Conservation (phyloP, 2,329 filamentous ascomycete species). For the Neonectria hederae region DNA sequence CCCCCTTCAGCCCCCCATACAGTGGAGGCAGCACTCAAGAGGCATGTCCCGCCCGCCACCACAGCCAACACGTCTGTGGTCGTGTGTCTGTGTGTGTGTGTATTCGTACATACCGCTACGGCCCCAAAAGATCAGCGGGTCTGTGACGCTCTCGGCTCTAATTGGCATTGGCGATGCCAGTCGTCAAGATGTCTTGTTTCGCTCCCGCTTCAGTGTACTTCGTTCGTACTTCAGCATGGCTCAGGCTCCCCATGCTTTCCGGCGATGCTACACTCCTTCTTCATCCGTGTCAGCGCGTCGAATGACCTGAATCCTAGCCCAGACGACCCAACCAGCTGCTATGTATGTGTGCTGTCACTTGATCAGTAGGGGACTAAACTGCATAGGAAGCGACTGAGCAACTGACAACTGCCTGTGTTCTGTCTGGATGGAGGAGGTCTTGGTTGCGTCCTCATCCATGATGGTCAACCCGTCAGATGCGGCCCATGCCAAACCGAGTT, state of each 20-base stretch:
- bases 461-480: not conserved
- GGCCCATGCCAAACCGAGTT: constrained; percentile 1
- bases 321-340: not conserved
- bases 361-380: not conserved
- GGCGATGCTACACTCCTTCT: not conserved
- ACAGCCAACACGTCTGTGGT: constrained; percentile 27
- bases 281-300: not conserved
- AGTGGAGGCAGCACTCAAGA: constrained; percentile 24
- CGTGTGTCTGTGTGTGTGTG: constrained; percentile 12
- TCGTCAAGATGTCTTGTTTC: constrained; percentile 1
- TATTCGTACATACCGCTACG: not conserved
- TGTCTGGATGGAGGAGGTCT: not conserved
- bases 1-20: constrained; percentile 21
- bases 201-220: not conserved
- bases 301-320: constrained; percentile 1
- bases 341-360: not conserved
- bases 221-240: not conserved
- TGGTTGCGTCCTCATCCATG: not conserved
- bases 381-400: not conserved
- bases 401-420: not conserved
- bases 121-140: not conserved
- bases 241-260: not conserved
- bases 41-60: constrained; percentile 29
- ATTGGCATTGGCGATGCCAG: not conserved
- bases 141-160: not conserved